Conservation (phyloP, 371 early-diverging fungal genomes). For the Apophysomyces ossiformis region DNA sequence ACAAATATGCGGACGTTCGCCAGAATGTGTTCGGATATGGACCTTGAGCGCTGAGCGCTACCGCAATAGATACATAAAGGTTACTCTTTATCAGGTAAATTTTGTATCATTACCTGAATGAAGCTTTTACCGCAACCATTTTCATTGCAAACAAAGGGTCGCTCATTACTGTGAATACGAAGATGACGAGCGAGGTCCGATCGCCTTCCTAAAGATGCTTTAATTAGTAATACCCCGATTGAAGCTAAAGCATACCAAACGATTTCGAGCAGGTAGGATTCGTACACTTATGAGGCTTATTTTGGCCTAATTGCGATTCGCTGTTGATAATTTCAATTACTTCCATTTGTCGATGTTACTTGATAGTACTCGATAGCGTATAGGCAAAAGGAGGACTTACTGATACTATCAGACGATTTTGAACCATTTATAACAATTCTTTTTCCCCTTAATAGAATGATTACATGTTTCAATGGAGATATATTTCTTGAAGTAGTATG, state of each 20-base stretch:
- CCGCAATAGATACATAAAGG: constrained; percentile 22
- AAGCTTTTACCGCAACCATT: constrained; percentile 77
- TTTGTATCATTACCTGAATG: constrained; percentile 56
- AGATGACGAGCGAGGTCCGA: constrained; percentile 81
- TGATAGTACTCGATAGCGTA: background rate
- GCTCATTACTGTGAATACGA: constrained; percentile 80
- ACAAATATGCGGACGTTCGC: constrained; percentile 79
- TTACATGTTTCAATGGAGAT: too few species aligned
- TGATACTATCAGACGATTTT: too few species aligned
- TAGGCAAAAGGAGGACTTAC: too few species aligned
- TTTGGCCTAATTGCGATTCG: constrained; percentile 21
- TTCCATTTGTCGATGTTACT: constrained; percentile 14
- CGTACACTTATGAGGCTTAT: constrained; percentile 25
- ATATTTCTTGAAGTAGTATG: too few species aligned
- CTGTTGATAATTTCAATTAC: constrained; percentile 28
- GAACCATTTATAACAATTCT: too few species aligned
- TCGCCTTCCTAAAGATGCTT: constrained; percentile 36
- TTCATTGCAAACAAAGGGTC: constrained; percentile 70
- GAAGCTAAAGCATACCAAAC: constrained; percentile 11
- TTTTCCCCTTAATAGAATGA: too few species aligned
- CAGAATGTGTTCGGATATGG: constrained; percentile 79
- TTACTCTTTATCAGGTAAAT: background rate
- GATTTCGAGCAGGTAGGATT: constrained; percentile 23
- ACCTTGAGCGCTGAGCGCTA: constrained; percentile 79
- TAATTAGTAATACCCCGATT: background rate